Evolutionary conservation across 2,329 filamentous ascomycete species (phyloP), one percentile per base, ranked within the genome.

Genomic region (Trichoderma oligosporum): DNA sequence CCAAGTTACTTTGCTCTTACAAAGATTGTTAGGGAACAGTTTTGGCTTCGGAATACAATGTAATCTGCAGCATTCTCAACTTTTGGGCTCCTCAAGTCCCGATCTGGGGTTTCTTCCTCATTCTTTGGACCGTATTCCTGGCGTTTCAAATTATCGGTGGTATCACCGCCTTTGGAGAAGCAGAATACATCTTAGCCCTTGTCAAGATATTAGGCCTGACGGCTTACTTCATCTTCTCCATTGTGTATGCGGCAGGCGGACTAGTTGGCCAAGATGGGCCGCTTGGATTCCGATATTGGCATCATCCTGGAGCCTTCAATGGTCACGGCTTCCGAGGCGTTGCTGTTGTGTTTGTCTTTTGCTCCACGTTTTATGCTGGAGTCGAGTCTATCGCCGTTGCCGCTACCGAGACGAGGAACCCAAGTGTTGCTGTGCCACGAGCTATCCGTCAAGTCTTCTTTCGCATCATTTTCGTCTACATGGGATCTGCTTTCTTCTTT

Each of bases 141-240:
- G 77, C 73, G 0, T 83, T 91, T 58, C 88, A 91, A 65, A 77
- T 91, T 31, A 74, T 91, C 1, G 87, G 87, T 1, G 87, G 87
- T 1, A 85, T 91, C 1, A 82, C 85, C 63, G 83, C 85, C 3
- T 92, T 91, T 67, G 88, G 88, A 12, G 88, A 92, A 67, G 83
- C 87, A 8, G 89, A 93, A 67, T 91, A 91, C 66, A 91, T 87
- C 86, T 81, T 91, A 57, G 85, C 87, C 0, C 78, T 87, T 14
- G 72, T 91, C 67, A 92, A 92, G 67, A 79, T 91, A 4, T 68
- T 85, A 3, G 86, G 86, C 1, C 74, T 91, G 1, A 73, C 87
- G 1, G 86, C 86, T 1, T 89, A 87, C 70, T 88, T 89, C 69
- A 75, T 91, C 62, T 89, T 91, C 65, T 81, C 86, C 48, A 87